Conservation (phyloP, 176 grass and related monocot species). For the Rhipidocladum racemiflorum region DNA sequence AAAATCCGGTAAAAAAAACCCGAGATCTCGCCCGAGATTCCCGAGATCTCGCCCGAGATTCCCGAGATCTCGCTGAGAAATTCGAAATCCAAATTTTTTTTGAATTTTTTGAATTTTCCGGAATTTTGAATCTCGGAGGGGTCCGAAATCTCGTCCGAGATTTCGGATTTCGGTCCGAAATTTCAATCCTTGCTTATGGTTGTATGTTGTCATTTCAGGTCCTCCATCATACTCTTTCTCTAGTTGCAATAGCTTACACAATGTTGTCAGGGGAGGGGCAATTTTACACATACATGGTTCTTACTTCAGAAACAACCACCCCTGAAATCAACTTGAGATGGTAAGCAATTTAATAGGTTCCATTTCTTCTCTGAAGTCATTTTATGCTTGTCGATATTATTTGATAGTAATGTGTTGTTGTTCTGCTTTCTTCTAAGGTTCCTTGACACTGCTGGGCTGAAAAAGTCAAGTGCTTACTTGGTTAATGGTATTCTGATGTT, state of each 20-base stretch:
- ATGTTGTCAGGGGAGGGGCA: slow-evolving; percentile 89
- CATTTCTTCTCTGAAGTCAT: neutral
- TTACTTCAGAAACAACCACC: slow-evolving; percentile 86
- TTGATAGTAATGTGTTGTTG: slow-evolving; percentile 28
- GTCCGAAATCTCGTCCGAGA: no score
- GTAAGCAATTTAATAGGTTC: slow-evolving; percentile 40
- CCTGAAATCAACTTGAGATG: slow-evolving; percentile 90
- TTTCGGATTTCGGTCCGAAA: no score
- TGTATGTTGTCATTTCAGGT: slow-evolving; percentile 55
- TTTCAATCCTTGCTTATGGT: no score
- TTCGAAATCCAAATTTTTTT: no score
- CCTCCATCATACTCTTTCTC: slow-evolving; percentile 80
- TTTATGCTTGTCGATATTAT: neutral
- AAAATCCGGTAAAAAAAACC: no score
- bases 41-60: no score
- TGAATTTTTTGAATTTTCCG: no score
- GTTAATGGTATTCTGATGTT: slow-evolving; percentile 88
- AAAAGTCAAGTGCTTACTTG: slow-evolving; percentile 78
- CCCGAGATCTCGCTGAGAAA: no score
- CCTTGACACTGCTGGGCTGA: slow-evolving; percentile 90
- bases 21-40: no score
- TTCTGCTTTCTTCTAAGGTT: slow-evolving; percentile 64
- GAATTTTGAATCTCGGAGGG: no score
- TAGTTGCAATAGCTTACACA: slow-evolving; percentile 76
- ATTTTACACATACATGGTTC: slow-evolving; percentile 87